Conservation (phyloP, 2,329 filamentous ascomycete genomes). For the Zalaria obscura region DNA sequence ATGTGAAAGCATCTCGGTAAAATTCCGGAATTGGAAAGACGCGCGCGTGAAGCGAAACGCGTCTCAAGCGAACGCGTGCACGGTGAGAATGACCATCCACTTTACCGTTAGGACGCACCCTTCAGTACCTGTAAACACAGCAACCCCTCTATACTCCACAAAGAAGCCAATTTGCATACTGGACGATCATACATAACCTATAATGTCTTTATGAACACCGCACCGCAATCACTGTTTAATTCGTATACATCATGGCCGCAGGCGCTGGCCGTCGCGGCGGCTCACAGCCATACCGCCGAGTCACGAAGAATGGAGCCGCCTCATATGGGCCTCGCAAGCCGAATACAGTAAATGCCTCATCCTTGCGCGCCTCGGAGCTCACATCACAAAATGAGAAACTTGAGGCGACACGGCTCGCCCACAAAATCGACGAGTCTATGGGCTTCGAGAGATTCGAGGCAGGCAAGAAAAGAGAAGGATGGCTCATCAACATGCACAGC, state of each 20-base stretch:
- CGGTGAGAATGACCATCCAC: too few species aligned
- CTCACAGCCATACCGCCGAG: conserved; percentile 21
- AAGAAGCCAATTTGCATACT: too few species aligned
- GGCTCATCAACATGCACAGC: conserved; percentile 90
- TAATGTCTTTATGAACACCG: too few species aligned
- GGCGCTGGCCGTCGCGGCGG: conserved; percentile 24
- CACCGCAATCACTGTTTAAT: too few species aligned
- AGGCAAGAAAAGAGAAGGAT: conserved; percentile 71
- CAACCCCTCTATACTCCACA: too few species aligned
- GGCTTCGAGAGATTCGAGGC: conserved; percentile 87
- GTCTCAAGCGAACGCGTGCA: too few species aligned
- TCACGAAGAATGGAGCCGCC: conserved; percentile 32
- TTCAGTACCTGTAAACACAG: too few species aligned
- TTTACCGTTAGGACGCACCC: too few species aligned
- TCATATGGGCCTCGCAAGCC: conserved; percentile 43
- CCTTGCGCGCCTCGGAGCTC: conserved; percentile 60
- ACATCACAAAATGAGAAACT: conserved; percentile 88
- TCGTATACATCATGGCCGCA: conserved; percentile 27
- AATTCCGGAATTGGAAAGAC: too few species aligned
- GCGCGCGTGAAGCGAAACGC: too few species aligned
- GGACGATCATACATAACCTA: too few species aligned
- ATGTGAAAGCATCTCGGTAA: too few species aligned
- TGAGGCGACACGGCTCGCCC: conserved; percentile 68
- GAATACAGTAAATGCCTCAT: conserved; percentile 68
- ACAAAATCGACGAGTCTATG: conserved; percentile 88